Percentiles rank a stretch among this genome's conserved stretches.
Conservation (phyloP, 495 filamentous ascomycete species). For the Corynascus novoguineensis region DNA sequence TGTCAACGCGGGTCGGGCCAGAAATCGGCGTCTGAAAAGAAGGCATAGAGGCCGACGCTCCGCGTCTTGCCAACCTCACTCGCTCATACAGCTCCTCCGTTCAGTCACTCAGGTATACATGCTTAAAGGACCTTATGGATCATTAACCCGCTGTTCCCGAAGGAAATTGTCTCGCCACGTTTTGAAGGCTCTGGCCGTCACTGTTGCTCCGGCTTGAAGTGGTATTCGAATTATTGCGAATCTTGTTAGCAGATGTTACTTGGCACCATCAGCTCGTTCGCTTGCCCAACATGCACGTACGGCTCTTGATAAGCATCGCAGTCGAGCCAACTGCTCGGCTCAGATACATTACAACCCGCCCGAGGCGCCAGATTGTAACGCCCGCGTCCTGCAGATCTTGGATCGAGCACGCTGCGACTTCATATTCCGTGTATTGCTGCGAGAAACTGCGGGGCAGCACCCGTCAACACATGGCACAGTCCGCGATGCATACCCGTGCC, state of each 20-base stretch:
- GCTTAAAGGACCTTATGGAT: background rate
- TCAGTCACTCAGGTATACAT: background rate
- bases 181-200: background rate
- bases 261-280: constrained; percentile 1
- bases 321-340: background rate
- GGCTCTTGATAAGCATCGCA: background rate
- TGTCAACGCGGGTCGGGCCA: too few relatives aligned
- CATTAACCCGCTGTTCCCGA: background rate
- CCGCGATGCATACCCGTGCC: background rate
- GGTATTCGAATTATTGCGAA: background rate
- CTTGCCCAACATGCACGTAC: constrained; percentile 4
- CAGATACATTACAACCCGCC: constrained; percentile 5
- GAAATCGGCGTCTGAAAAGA: too few relatives aligned
- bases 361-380: constrained; percentile 5
- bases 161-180: background rate
- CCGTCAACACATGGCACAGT: background rate
- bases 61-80: background rate
- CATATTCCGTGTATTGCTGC: background rate
- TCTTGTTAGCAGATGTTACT: background rate
- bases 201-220: background rate
- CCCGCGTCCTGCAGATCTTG: background rate
- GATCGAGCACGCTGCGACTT: background rate
- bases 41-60: background rate
- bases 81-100: background rate
- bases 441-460: background rate